phyloP scores from a whole-genome alignment of 2,329 filamentous ascomycete genomes.

The Penicillium sp. region DNA sequence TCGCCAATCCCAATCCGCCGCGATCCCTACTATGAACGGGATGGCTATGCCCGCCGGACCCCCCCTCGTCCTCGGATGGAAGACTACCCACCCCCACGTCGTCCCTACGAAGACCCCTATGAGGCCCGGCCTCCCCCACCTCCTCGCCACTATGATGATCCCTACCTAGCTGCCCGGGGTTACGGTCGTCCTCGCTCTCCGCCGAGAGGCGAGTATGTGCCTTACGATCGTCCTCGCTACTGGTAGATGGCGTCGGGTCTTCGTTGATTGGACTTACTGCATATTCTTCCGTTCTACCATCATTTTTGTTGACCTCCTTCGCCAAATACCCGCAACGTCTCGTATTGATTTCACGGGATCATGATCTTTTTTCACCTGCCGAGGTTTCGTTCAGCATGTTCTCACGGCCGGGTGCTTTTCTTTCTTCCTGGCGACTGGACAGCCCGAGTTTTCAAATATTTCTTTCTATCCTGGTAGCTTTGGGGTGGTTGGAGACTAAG shows the following conservation, averaged over 20 bases:
- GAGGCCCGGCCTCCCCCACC: conserved; percentile 52
- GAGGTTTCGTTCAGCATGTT: conserved; percentile 13
- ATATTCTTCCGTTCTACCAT: conserved; percentile 18
- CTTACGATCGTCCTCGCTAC: conserved; percentile 46
- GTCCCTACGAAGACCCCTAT: conserved; percentile 62
- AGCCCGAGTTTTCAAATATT: not conserved
- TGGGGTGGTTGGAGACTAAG: not conserved
- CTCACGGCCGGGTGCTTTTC: conserved; percentile 4
- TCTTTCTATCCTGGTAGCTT: conserved; percentile 1
- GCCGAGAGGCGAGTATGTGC: conserved; percentile 41
- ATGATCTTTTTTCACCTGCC: conserved; percentile 15
- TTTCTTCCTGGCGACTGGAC: conserved; percentile 11
- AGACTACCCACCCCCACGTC: conserved; percentile 65
- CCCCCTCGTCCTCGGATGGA: conserved; percentile 75
- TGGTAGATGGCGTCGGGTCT: conserved; percentile 36
- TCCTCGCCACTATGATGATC: conserved; percentile 56
- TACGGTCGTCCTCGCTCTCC: conserved; percentile 51
- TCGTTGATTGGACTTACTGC: conserved; percentile 1
- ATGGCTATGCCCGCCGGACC: conserved; percentile 72
- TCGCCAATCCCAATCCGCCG: conserved; percentile 68
- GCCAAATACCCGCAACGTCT: conserved; percentile 24
- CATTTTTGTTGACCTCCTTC: conserved; percentile 11
- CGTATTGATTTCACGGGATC: conserved; percentile 23
- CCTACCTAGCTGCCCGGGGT: conserved; percentile 56
- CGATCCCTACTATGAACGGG: conserved; percentile 78